Percentiles rank a stretch among this genome's conserved stretches.
Evolutionary conservation across 1,284 basidiomycete species (phyloP).

Genomic region (Fomitopsis betulina): DNA sequence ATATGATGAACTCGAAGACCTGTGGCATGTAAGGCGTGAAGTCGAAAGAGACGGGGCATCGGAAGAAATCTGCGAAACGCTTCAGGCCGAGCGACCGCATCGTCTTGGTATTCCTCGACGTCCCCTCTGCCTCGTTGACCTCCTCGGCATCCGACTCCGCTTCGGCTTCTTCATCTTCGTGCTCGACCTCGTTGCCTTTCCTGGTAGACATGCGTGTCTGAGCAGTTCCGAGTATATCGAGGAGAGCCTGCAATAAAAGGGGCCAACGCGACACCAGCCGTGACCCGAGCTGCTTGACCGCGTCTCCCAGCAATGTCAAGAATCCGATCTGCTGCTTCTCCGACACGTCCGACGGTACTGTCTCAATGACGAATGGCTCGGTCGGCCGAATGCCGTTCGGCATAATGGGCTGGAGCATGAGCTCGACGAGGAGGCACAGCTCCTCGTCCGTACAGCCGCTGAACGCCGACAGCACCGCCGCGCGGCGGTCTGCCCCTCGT

Average conservation of each 20-base stretch:
- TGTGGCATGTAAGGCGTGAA: constrained; percentile 68
- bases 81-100: constrained; percentile 84
- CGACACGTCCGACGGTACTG: constrained; percentile 33
- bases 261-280: constrained; percentile 71
- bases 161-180: constrained; percentile 32
- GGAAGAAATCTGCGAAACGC: constrained; percentile 88
- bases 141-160: constrained; percentile 31
- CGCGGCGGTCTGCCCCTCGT: constrained; percentile 70
- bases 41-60: constrained; percentile 66
- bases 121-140: constrained; percentile 25
- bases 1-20: constrained; percentile 73
- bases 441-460: constrained; percentile 73
- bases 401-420: constrained; percentile 86
- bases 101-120: constrained; percentile 47
- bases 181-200: constrained; percentile 31
- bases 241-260: constrained; percentile 59
- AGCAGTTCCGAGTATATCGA: constrained; percentile 62
- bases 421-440: constrained; percentile 73
- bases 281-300: constrained; percentile 77
- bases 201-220: constrained; percentile 47
- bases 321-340: constrained; percentile 82
- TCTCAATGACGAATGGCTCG: constrained; percentile 17
- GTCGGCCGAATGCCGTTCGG: constrained; percentile 18
- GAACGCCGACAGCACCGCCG: constrained; percentile 75
- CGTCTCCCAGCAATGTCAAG: constrained; percentile 79